Conservation (phyloP, 179 eudicot genomes). For the Drosera spatulata region DNA sequence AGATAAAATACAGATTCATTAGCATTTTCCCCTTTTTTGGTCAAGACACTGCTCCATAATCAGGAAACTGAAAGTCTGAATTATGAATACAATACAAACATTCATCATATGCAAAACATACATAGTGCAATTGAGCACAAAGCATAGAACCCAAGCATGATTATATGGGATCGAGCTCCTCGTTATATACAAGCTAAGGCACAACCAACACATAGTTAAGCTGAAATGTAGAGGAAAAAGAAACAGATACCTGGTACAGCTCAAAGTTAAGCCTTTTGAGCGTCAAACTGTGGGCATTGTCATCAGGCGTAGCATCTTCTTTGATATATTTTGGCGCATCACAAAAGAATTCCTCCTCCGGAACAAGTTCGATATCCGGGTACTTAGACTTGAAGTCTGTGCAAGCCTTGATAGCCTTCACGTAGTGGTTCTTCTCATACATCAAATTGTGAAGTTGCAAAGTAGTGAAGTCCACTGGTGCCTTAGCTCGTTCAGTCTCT, state of each 20-base stretch:
- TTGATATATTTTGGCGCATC: conserved; percentile 81
- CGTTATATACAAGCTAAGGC: too few relatives aligned
- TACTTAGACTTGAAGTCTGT: conserved; percentile 91
- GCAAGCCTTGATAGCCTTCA: conserved; percentile 96
- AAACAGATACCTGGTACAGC: conserved; percentile 53
- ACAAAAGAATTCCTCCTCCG: conserved; percentile 75
- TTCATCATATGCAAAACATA: too few relatives aligned
- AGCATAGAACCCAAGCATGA: too few relatives aligned
- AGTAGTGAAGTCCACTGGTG: conserved; percentile 86
- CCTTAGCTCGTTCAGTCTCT: conserved; percentile 84
- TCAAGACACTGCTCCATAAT: too few relatives aligned
- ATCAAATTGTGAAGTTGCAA: conserved; percentile 92
- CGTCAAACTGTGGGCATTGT: conserved; percentile 70
- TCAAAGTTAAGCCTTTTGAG: conserved; percentile 86
- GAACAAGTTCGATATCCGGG: conserved; percentile 86
- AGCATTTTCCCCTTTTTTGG: too few relatives aligned
- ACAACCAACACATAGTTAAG: neutral
- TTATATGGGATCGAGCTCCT: too few relatives aligned
- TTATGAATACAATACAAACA: too few relatives aligned
- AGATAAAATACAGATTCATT: too few relatives aligned
- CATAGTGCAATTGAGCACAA: too few relatives aligned
- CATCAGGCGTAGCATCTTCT: conserved; percentile 40
- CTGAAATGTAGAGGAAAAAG: neutral
- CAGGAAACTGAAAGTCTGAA: too few relatives aligned
- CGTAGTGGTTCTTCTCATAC: conserved; percentile 90